Evolutionary conservation across 768 basidiomycete genomes (phyloP).

Genomic region (Suillus subalutaceus): DNA sequence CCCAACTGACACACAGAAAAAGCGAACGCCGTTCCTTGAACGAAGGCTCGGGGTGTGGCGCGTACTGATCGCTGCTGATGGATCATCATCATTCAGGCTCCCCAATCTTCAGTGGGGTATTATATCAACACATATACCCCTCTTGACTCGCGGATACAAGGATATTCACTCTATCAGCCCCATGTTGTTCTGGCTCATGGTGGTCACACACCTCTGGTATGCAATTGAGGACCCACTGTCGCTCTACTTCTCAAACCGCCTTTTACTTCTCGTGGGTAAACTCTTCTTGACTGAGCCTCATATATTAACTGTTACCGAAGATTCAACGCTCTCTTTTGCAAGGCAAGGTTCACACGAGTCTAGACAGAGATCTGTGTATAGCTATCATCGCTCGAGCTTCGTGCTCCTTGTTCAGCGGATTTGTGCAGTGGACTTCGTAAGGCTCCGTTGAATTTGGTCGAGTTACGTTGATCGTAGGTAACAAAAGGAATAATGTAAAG

Average conservation of each 20-base stretch:
- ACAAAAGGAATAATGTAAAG: constrained; percentile 10
- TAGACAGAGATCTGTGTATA: constrained; percentile 13
- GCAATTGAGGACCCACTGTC: constrained; percentile 22
- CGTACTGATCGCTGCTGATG: constrained; percentile 20
- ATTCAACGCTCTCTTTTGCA: constrained; percentile 24
- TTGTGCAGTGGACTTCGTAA: constrained; percentile 24
- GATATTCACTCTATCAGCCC: constrained; percentile 30
- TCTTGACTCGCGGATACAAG: constrained; percentile 20
- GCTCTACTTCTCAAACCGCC: constrained; percentile 25
- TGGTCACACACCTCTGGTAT: constrained; percentile 21
- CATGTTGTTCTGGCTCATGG: constrained; percentile 15
- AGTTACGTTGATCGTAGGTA: neutral
- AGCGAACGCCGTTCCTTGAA: constrained; percentile 13
- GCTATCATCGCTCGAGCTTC: constrained; percentile 17
- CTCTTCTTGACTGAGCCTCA: neutral
- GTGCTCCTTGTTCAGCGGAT: constrained; percentile 22
- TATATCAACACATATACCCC: neutral
- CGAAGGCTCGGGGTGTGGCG: constrained; percentile 29
- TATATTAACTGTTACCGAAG: constrained; percentile 9
- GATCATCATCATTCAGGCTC: constrained; percentile 1
- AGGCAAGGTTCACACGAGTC: neutral
- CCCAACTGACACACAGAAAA: constrained; percentile 6
- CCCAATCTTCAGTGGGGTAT: constrained; percentile 15
- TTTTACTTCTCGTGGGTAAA: constrained; percentile 24
- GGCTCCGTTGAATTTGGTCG: neutral